Evolutionary conservation across 2,329 filamentous ascomycete genomes (phyloP).

Genomic region (Colletotrichum theobromicola): DNA sequence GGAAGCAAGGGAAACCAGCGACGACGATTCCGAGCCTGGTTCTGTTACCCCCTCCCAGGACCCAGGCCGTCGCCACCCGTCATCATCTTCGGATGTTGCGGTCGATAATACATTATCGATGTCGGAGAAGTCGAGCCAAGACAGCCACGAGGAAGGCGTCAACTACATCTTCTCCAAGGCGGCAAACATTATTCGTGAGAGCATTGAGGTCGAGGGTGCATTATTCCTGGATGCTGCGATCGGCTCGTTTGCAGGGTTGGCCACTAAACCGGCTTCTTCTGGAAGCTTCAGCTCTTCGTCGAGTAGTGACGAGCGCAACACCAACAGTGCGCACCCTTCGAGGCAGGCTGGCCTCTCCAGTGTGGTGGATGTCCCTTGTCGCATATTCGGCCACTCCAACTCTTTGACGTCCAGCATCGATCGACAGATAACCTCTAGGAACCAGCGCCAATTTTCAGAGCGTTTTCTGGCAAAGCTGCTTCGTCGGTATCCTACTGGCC

Average conservation of each 20-base stretch:
- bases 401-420: conserved; percentile 36
- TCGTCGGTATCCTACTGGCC: conserved; percentile 48
- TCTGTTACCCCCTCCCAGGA: neutral
- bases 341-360: neutral
- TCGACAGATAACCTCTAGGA: conserved; percentile 20
- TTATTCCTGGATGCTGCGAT: conserved; percentile 25
- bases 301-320: conserved; percentile 25
- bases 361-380: conserved; percentile 24
- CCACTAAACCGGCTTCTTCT: conserved; percentile 2
- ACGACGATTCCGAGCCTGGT: neutral
- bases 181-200: conserved; percentile 45
- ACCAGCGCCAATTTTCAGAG: conserved; percentile 36
- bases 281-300: conserved; percentile 3
- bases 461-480: conserved; percentile 45
- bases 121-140: accelerated
- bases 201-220: conserved; percentile 35
- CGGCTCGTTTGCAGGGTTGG: conserved; percentile 29
- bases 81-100: neutral
- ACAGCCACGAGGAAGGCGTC: neutral
- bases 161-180: conserved; percentile 46
- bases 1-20: conserved; percentile 31
- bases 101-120: conserved; percentile 28
- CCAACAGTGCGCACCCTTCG: neutral
- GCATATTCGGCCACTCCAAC: conserved; percentile 44
- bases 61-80: neutral